Evolutionary conservation across 163 green algal genomes (phyloP), one percentile per base, ranked within the genome.

Genomic region (Chlamydomonas reinhardtii): DNA sequence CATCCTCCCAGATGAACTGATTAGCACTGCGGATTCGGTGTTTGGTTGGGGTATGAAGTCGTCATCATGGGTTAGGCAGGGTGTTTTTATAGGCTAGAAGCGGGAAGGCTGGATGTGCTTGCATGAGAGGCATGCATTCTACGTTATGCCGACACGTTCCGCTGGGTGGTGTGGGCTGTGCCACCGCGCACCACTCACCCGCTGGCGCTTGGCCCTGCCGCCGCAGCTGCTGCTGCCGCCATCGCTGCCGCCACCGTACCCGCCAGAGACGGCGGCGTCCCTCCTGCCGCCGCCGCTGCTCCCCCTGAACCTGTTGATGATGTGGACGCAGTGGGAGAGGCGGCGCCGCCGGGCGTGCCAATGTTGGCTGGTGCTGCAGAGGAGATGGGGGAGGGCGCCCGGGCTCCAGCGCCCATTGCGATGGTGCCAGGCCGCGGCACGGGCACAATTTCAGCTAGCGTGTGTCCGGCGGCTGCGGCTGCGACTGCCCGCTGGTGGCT

Each of bases 361-460:
- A 85, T 85, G 19, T 48, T 48, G 39, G 39, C 39, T 48, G 39
- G 5, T 48, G 5, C 39, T 8, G 88, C 24, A 73, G 68, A 43
- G 71, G 80, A 31, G 15, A 66, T 59, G 64, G 83, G 35, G 62
- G 56, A 39, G 31, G 22, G 12, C 31, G 31, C 73, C 0, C 48
- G 31, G 29, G 16, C 54, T n/a, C 48, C 48, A 2, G 48, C 48
- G 14, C 48, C 48, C 9, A 17, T 17, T 17, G 32, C 52, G 52
- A 29, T 25, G 74, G 22, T 25, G 74, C 52, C 35, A 1, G 79
- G 73, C 27, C 94, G 83, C n/a, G 92, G 83, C 15, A 97, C 85
- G 0, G 92, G 88, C 9, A 93, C 89, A 12, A 97, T 76, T 86
- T 97, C 95, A 61, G 52, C 74, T 2, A 84, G 73, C 34, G 79